Base-by-base conservation (phyloP, 73 alveolate genomes). In the Blepharisma stoltei region DNA sequence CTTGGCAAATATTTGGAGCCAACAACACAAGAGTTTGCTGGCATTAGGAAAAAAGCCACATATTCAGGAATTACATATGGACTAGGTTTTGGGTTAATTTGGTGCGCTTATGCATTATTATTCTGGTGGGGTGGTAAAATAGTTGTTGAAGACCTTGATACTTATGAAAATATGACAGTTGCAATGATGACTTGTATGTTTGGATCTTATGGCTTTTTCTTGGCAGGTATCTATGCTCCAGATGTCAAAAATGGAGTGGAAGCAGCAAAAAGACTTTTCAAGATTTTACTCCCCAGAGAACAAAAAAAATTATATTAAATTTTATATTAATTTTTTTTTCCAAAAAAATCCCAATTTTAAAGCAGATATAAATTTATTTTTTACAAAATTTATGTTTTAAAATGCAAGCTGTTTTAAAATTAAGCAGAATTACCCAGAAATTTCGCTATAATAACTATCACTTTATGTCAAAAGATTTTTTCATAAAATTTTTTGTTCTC, bases 61-160 rank as follows among this genome's bases (percentile, higher is more conserved):
- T 9, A 14, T 5, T 11, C 82, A 0, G 80, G 80, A 21, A 0
- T 84, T 20, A 23, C 76, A 6, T 70, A 65, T 70, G 92, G 92
- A 21, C 65, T 84, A 6, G 73, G 81, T 27, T 81, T 75, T 50
- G 82, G 88, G 18, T 70, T 77, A 8, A 48, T 81, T 67, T 69
- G 68, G 37, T 79, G 78, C 54, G 81, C 86, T 7, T 84, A 81
- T 45, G 84, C 92, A 6, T 23, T 84, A 18, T 71, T 84, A 18
- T 84, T 81, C 67, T 81, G 88, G 88, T 84, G 70, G 44, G 92
- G 92, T 21, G 88, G 85, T 6, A 81, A 81, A 45, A 52, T 84
- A 14, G 78, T 81, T 0, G 48, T 37, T 4, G 88, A 84, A 6
- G 67, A 54, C 25, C 71, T 53, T 21, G 7, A 76, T 14, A 53